Evolutionary conservation across 1,139 yeast genomes (phyloP).

Genomic region (Debaryomyces fabryi): DNA sequence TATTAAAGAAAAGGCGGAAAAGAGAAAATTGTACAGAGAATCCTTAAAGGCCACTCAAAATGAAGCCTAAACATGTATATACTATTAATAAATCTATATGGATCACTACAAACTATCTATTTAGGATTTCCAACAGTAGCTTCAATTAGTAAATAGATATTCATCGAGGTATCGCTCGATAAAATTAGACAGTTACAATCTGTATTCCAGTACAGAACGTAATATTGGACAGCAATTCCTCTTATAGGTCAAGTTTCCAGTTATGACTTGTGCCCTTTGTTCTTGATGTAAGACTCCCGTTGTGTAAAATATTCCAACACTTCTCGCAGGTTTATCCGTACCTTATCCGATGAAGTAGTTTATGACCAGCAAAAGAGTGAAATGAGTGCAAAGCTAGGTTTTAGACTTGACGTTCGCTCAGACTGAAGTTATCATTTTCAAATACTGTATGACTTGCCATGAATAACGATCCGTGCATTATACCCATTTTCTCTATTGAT

Average conservation of each 20-base stretch:
- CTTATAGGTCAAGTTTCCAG: background rate
- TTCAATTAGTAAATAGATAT: background rate
- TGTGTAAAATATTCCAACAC: background rate
- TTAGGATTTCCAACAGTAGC: background rate
- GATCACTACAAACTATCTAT: background rate
- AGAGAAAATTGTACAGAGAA: slow-evolving; percentile 22
- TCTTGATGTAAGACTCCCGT: background rate
- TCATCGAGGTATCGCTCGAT: background rate
- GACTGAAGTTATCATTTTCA: slow-evolving; percentile 46
- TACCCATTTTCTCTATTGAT: slow-evolving; percentile 57
- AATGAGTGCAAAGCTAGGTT: background rate
- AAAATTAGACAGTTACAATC: background rate
- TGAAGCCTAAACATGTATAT: slow-evolving; percentile 5
- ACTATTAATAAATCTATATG: background rate
- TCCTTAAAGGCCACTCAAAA: slow-evolving; percentile 4
- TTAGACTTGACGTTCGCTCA: slow-evolving; percentile 4
- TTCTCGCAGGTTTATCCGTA: background rate
- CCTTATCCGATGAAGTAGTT: background rate
- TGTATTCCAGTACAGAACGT: background rate
- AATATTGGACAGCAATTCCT: background rate
- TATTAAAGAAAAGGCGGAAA: slow-evolving; percentile 56
- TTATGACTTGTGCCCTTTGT: background rate
- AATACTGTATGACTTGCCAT: slow-evolving; percentile 68
- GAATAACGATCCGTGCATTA: slow-evolving; percentile 62
- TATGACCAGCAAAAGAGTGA: background rate